Evolutionary conservation across 2,329 filamentous ascomycete genomes (phyloP).

Genomic region (Venturia carpophila): DNA sequence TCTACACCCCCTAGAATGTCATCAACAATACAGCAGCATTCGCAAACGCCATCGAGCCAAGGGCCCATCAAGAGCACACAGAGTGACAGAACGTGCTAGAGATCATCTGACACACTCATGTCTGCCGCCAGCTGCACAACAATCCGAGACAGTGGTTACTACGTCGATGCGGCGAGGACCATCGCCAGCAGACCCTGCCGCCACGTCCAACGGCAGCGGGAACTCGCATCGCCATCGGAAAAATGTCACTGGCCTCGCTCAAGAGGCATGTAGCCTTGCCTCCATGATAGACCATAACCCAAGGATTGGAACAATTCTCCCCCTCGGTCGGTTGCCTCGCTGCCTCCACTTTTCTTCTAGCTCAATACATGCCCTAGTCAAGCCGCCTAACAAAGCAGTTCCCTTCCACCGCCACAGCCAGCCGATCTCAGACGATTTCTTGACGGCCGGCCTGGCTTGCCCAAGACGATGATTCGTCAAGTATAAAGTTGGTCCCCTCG

Average conservation of each 20-base stretch:
- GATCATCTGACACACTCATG: conserved; percentile 8
- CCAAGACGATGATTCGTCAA: neutral
- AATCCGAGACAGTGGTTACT: neutral
- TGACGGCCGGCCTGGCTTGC: conserved; percentile 3
- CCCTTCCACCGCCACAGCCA: neutral
- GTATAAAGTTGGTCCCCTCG: neutral
- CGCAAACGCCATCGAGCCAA: neutral
- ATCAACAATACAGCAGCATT: neutral
- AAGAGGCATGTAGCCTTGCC: neutral
- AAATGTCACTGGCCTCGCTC: neutral
- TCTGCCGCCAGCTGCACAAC: neutral
- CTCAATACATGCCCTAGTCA: neutral
- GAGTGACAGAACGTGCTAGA: neutral
- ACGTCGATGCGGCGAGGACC: conserved; percentile 1
- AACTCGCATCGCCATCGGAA: conserved; percentile 4
- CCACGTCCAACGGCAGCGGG: conserved; percentile 7
- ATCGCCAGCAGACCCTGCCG: conserved; percentile 6
- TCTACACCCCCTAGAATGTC: neutral
- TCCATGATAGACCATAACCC: neutral
- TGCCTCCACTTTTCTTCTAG: conserved; percentile 4
- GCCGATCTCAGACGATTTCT: conserved; percentile 13
- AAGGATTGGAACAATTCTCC: neutral
- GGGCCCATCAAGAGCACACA: neutral
- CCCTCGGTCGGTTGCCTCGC: conserved; percentile 8
- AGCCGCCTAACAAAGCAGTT: neutral